Percentiles rank a stretch among this genome's conserved stretches.
phyloP scores from a whole-genome alignment of 306 rosid species.

The Vigna trinervia region DNA sequence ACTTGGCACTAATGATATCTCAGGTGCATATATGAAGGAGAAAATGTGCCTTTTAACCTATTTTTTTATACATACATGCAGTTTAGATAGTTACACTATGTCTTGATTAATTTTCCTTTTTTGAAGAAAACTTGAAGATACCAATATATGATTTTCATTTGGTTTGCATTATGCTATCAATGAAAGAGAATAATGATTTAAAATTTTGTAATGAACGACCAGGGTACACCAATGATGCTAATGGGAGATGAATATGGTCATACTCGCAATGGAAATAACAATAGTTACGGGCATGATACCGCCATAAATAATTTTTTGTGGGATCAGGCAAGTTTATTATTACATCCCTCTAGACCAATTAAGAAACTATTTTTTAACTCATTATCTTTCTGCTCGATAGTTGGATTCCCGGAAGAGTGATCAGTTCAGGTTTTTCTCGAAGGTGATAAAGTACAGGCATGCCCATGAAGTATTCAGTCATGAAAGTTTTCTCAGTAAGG shows the following conservation, averaged over 20 bases:
- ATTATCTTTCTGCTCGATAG: constrained; percentile 55
- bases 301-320: constrained; percentile 82
- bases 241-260: constrained; percentile 99
- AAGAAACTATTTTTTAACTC: constrained; percentile 31
- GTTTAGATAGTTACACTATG: constrained; percentile 12
- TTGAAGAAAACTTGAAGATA: constrained; percentile 32
- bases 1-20: constrained; percentile 86
- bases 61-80: constrained; percentile 1
- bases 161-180: constrained; percentile 38
- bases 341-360: constrained; percentile 40
- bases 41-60: neutral
- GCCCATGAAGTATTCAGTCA: constrained; percentile 61
- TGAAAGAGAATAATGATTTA: constrained; percentile 34
- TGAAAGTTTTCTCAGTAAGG: constrained; percentile 74
- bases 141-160: constrained; percentile 20
- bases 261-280: constrained; percentile 91
- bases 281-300: constrained; percentile 92
- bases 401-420: constrained; percentile 62
- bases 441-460: constrained; percentile 72
- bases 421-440: constrained; percentile 87
- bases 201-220: constrained; percentile 47
- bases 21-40: constrained; percentile 45
- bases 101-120: constrained; percentile 12
- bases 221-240: constrained; percentile 98
- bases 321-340: constrained; percentile 61